Base-by-base conservation (phyloP, 768 basidiomycete genomes). In the Coprinopsis marcescibilis region DNA sequence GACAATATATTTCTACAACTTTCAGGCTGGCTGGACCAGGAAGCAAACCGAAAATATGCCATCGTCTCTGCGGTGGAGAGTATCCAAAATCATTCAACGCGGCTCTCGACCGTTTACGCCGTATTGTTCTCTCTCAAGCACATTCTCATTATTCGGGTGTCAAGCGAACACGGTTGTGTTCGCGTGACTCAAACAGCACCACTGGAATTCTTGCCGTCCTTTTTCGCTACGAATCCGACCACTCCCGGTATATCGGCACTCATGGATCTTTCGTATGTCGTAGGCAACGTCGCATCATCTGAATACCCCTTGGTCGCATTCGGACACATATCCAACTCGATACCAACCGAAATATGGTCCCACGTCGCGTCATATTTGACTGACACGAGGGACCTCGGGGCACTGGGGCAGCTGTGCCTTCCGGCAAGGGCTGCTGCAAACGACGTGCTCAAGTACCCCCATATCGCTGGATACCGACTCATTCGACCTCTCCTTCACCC, bases 191-290 rank as follows among this genome's bases (percentile, higher is more conserved):
- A 44, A 17, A 44, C 43, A 4, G 29, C 43, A 11, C 25, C 43
- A 20, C 43, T 44, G 17, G 29, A 27, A 6, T 44, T 44, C 30
- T 30, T 44, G 10, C 43, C 43, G 11, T 44, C 43, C 13, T 44
- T 44, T n/a, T 44, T 44, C 24, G 30, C 43, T 14, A 44, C 29
- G n/a, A n/a, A 27, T 21, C 29, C 43, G 4, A 32, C 43, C 7
- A 44, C 43, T 4, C 43, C 43, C 15, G 43, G 43, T 19, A 44
- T 44, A 26, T 44, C 43, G 19, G 43, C 43, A 4, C 27, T 44
- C 19, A 21, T 44, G 19, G 43, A 13, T 14, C 43, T 44, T 14
- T 44, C 43, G 17, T 36, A 44, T 44, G 43, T 15, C 30, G 19
- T 33, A 20, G 30, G 21, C 30, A 26, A 44, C 15, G 13, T 21